Evolutionary conservation across 352 stramenopile species (phyloP), one percentile per base, ranked within the genome.

Genomic region (Pythium chondricola): DNA sequence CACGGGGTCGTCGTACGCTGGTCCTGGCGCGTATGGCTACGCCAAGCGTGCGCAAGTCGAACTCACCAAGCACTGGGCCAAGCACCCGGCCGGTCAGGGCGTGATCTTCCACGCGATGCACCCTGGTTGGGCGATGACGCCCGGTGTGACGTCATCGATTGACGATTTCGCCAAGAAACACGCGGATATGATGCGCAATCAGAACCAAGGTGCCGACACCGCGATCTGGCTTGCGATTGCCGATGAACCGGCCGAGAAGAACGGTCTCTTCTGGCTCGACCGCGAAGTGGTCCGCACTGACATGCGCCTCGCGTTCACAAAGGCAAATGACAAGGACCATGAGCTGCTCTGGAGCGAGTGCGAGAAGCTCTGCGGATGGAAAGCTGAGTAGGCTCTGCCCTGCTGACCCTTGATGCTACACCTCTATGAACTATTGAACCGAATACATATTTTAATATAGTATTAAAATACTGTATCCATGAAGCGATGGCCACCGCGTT

Each of bases 31-130:
- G 25, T 81, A 81, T 47, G 40, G 50, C 33, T 67, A 66, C 26
- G 70, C 70, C 2, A 82, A 82, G 57, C 69, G 69, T 20, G 56
- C 56, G 10, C 67, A 82, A 37, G 70, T 82, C 4, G 67, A 77
- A 39, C 45, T 82, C 22, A 78, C 64, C 17, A 69, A 63, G 44
- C 58, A 71, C 17, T 82, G 66, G 63, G 65, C 63, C 14, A 57
- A 48, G 20, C 53, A 69, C 27, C 64, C 67, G 13, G 50, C 44
- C 6, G 53, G 53, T 6, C 39, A 60, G 9, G 66, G 59, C 20
- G 67, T 82, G 39, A 32, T 68, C 32, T 82, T 82, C 43, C 63
- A 78, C 39, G 52, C 58, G 24, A 76, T 82, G 67, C 69, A 82
- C 39, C 67, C 70, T 6, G 70, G 70, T 1, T 78, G 70, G 70